Conservation (phyloP, 2,329 filamentous ascomycete genomes). For the Aulographum hederae region DNA sequence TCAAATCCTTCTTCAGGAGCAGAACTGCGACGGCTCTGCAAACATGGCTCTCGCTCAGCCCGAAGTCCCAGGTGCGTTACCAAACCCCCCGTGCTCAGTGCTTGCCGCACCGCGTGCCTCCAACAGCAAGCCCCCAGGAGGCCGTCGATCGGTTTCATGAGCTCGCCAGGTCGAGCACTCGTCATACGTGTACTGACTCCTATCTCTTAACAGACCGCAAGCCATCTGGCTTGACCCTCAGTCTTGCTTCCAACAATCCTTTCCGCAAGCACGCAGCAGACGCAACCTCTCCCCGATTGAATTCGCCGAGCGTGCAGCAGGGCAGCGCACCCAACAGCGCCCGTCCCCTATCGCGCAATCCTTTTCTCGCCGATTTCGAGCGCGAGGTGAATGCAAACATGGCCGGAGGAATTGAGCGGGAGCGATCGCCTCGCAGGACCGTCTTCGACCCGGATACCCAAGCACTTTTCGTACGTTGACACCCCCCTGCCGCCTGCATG, state of each 20-base stretch:
- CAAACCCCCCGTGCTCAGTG: no score
- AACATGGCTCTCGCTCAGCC: no score
- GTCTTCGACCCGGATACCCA: conserved; percentile 21
- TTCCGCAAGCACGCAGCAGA: conserved; percentile 55
- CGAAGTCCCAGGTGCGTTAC: no score
- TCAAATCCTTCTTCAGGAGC: no score
- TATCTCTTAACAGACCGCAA: conserved; percentile 19
- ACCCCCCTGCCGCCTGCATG: no score
- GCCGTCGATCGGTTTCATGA: no score
- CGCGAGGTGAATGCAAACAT: conserved; percentile 12
- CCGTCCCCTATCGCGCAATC: conserved; percentile 51
- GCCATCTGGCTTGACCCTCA: conserved; percentile 40
- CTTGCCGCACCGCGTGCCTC: no score
- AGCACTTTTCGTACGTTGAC: conserved; percentile 56
- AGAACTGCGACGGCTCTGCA: no score
- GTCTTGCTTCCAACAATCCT: conserved; percentile 59
- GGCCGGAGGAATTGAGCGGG: no score
- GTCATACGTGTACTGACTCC: conserved; percentile 9
- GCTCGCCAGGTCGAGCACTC: no score
- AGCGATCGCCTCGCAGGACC: not conserved
- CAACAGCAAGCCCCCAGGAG: no score
- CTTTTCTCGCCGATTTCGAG: conserved; percentile 47
- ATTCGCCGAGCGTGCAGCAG: conserved; percentile 16
- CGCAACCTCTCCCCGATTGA: conserved; percentile 36
- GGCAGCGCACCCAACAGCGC: conserved; percentile 36